phyloP scores from a whole-genome alignment of 2,329 filamentous ascomycete species.

The Botryotinia globosa region DNA sequence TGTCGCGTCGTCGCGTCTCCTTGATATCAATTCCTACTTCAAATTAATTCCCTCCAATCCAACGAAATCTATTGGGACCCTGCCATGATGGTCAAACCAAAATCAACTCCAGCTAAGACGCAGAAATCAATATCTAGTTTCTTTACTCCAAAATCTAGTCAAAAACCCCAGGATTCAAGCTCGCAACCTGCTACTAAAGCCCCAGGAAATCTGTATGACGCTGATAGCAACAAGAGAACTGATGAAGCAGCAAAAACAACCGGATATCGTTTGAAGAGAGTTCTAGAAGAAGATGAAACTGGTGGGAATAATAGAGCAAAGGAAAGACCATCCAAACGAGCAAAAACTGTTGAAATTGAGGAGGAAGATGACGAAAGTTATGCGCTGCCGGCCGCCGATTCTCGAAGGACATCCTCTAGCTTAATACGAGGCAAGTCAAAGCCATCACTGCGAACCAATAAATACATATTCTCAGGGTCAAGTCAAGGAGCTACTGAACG shows the following conservation, averaged over 20 bases:
- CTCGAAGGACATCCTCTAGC: constrained; percentile 34
- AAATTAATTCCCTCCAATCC: background rate
- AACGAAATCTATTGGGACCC: background rate
- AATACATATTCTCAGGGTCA: constrained; percentile 51
- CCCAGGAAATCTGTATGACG: constrained; percentile 32
- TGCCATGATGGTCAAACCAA: constrained; percentile 31
- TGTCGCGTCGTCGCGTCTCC: constrained; percentile 17
- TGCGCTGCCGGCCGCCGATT: constrained; percentile 43
- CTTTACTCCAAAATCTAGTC: constrained; percentile 59
- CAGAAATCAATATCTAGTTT: constrained; percentile 86
- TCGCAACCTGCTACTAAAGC: constrained; percentile 31
- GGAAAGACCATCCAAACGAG: constrained; percentile 45
- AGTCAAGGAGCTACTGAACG: constrained; percentile 32
- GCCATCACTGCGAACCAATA: constrained; percentile 46
- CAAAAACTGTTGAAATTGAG: constrained; percentile 39
- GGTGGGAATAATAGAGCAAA: constrained; percentile 43
- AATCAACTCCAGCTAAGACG: constrained; percentile 43
- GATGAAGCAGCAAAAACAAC: constrained; percentile 20
- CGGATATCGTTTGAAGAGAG: constrained; percentile 46
- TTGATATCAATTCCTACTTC: background rate
- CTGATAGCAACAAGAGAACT: constrained; percentile 33
- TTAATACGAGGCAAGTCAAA: constrained; percentile 27
- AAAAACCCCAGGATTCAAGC: constrained; percentile 32
- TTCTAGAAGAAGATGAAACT: constrained; percentile 48
- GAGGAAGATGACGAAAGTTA: constrained; percentile 43